Conservation (phyloP, 345 rosid species). For the Citrus australasica region DNA sequence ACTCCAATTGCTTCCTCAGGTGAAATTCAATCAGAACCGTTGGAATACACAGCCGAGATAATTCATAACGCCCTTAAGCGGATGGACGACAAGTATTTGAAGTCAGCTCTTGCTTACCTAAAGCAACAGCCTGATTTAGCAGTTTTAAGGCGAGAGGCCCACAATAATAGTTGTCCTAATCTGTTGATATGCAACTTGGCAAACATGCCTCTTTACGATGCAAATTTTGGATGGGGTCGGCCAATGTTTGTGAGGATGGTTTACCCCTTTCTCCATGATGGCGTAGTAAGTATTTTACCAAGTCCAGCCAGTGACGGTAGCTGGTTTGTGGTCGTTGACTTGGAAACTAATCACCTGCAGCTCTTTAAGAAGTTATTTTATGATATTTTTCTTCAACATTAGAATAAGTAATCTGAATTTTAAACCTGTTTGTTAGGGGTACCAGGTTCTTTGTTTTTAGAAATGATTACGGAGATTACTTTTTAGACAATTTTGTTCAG, state of each 20-base stretch:
- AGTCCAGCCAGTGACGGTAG: constrained; percentile 42
- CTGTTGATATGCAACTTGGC: constrained; percentile 52
- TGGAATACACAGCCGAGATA: neutral
- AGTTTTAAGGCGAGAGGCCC: constrained; percentile 21
- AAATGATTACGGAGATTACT: too few relatives aligned
- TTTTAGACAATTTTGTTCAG: too few relatives aligned
- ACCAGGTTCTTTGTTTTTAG: too few relatives aligned
- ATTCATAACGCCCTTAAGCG: constrained; percentile 11
- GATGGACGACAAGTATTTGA: constrained; percentile 35
- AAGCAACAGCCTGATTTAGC: constrained; percentile 24
- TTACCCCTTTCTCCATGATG: constrained; percentile 29
- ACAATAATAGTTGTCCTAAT: constrained; percentile 54
- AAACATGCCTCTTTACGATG: constrained; percentile 42
- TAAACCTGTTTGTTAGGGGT: too few relatives aligned
- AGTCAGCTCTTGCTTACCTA: constrained; percentile 40
- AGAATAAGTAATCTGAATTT: neutral
- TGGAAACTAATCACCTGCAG: constrained; percentile 41
- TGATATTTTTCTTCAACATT: neutral
- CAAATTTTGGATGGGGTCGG: constrained; percentile 58
- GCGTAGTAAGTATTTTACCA: constrained; percentile 35
- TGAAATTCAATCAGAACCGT: neutral
- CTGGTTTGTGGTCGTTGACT: constrained; percentile 34
- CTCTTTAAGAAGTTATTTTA: constrained; percentile 40
- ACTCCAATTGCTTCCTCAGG: neutral
- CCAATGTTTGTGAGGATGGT: constrained; percentile 45